Evolutionary conservation across 306 rosid genomes (phyloP), one percentile per base, ranked within the genome.

Genomic region (Astragalus membranaceus): DNA sequence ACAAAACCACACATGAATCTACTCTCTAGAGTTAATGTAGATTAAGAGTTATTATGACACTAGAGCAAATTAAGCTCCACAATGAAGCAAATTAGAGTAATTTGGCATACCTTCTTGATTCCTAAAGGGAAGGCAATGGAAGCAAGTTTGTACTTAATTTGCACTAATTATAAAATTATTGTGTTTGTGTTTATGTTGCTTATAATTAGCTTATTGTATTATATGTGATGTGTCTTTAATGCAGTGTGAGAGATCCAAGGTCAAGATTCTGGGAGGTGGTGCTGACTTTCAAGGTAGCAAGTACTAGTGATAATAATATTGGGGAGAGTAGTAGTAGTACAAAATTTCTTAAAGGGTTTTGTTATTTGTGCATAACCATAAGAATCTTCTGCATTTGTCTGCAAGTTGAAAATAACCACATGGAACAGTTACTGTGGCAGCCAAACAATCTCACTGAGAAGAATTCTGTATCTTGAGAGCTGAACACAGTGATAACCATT

Each of bases 221-320:
- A 33, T 41, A 35, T n/a, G 23, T 36, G 20, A 36, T 48, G 35
- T 36, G 41, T 32, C 2, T 47, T 61, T 15, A 60, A 57, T 23
- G 54, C 63, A 54, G 26, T 49, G 64, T 72, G 76, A 66, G 67
- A 51, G 76, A 81, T 81, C 76, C 82, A 67, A 81, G 72, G 76
- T 42, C 66, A 63, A 64, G 57, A 81, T 67, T 59, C 51, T 76
- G 85, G 81, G 73, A 81, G 59, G 52, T 71, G n/a, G 57, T 57
- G 67, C 53, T 58, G 63, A 71, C 56, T 58, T 42, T 49, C 67
- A 66, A 72, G 64, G 76, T 67, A 65, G 61, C 78, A 76, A 65
- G 72, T 77, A 39, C 2, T 39, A 7, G 3, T 26, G 2, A 26
- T 26, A 41, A 60, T 76, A 57, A 51, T 66, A 46, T 67, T 23